Conservation (phyloP, 768 basidiomycete species). For the Postia placenta region DNA sequence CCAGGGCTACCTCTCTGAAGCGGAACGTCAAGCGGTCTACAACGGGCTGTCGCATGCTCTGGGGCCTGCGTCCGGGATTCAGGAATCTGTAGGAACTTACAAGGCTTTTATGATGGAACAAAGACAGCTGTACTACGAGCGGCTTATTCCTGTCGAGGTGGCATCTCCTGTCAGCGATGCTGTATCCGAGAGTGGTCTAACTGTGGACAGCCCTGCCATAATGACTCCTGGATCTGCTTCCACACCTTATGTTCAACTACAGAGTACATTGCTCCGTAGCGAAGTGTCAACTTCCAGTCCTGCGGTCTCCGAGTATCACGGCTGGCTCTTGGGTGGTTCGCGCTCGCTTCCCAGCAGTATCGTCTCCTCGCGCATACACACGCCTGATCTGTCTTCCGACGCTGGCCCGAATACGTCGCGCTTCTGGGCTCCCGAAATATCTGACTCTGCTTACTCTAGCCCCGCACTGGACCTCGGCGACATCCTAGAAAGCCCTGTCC, state of each 20-base stretch:
- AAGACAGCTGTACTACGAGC: conserved; percentile 41
- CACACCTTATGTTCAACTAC: background rate
- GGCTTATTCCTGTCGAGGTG: conserved; percentile 18
- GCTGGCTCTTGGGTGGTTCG: conserved; percentile 1
- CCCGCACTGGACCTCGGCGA: conserved; percentile 15
- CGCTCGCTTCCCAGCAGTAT: conserved; percentile 3
- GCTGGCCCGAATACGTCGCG: conserved; percentile 1
- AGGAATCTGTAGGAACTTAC: conserved; percentile 49
- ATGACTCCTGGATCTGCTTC: background rate
- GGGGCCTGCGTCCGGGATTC: conserved; percentile 37
- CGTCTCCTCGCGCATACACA: conserved; percentile 9
- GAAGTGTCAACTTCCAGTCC: background rate
- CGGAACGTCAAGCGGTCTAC: conserved; percentile 48
- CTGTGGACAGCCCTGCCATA: background rate
- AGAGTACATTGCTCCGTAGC: background rate
- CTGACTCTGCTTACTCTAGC: background rate
- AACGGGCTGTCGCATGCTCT: conserved; percentile 43
- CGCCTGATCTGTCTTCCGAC: conserved; percentile 11
- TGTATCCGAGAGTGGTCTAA: background rate
- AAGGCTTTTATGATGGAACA: conserved; percentile 44
- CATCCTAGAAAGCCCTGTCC: conserved; percentile 17
- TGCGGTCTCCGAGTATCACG: background rate
- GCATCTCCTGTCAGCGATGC: background rate
- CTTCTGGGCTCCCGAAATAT: conserved; percentile 3
- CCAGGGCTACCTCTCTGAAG: conserved; percentile 31